phyloP scores from a whole-genome alignment of 768 basidiomycete genomes.

The Phallus indusiatus region DNA sequence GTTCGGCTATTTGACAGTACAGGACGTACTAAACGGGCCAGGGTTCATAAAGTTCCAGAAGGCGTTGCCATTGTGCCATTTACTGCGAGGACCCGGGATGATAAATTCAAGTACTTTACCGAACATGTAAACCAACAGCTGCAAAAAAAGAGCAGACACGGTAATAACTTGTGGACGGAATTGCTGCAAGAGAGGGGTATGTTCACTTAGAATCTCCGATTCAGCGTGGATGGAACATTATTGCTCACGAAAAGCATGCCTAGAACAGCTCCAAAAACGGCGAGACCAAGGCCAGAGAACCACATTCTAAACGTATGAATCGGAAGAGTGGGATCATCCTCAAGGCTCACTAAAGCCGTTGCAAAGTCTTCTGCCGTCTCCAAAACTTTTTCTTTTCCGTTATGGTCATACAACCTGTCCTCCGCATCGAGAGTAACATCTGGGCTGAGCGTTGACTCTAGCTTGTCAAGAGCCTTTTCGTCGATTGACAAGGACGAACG shows the following conservation, averaged over 20 bases:
- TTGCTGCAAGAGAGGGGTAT: neutral
- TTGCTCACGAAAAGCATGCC: conserved; percentile 4
- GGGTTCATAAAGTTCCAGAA: conserved; percentile 9
- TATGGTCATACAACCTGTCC: neutral
- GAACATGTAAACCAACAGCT: conserved; percentile 6
- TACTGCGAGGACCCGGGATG: conserved; percentile 1
- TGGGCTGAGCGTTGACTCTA: neutral
- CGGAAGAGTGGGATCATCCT: conserved; percentile 34
- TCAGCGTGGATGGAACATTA: neutral
- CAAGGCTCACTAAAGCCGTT: conserved; percentile 4
- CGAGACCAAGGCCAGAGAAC: conserved; percentile 28
- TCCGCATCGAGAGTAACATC: neutral
- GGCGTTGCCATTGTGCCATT: neutral
- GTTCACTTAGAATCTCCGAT: too few relatives aligned
- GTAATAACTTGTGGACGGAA: conserved; percentile 5
- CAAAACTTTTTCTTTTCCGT: conserved; percentile 6
- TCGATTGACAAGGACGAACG: neutral
- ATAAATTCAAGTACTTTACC: neutral
- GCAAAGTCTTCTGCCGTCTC: conserved; percentile 5
- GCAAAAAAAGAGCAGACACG: conserved; percentile 4
- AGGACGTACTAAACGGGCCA: conserved; percentile 2
- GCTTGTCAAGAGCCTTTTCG: neutral
- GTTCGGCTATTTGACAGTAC: conserved; percentile 26
- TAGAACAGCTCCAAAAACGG: conserved; percentile 8
- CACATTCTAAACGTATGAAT: conserved; percentile 50